phyloP scores from a whole-genome alignment of 1,139 yeast genomes.

The Lodderomyces jiufengensis region DNA sequence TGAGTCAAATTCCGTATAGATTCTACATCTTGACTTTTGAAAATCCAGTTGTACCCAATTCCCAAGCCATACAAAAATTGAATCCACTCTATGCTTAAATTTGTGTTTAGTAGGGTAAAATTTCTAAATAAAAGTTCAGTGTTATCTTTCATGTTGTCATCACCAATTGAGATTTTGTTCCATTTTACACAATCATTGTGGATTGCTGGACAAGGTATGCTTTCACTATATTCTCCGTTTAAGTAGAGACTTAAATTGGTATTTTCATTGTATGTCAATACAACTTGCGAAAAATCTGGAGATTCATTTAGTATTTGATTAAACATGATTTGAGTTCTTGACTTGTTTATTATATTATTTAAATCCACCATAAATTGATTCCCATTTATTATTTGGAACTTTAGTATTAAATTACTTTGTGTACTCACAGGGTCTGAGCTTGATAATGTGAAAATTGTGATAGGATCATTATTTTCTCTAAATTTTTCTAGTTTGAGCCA shows the following conservation, averaged over 20 bases:
- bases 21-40: constrained; percentile 21
- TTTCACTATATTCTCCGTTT: constrained; percentile 44
- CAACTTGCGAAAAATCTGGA: constrained; percentile 32
- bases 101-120: constrained; percentile 27
- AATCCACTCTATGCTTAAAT: constrained; percentile 38
- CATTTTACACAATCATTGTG: constrained; percentile 26
- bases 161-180: constrained; percentile 41
- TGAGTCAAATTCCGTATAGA: constrained; percentile 27
- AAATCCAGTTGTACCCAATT: constrained; percentile 37
- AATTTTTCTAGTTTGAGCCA: constrained; percentile 32
- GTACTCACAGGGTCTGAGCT: constrained; percentile 12
- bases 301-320: constrained; percentile 25
- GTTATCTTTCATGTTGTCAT: constrained; percentile 16
- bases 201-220: constrained; percentile 42
- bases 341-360: constrained; percentile 20
- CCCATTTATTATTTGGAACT: constrained; percentile 27
- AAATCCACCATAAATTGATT: constrained; percentile 34
- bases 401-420: constrained; percentile 14
- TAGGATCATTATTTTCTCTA: constrained; percentile 16
- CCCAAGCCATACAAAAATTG: constrained; percentile 36
- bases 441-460: constrained; percentile 27
- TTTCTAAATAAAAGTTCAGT: constrained; percentile 34
- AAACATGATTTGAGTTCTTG: constrained; percentile 32
- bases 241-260: constrained; percentile 36
- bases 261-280: constrained; percentile 36